Conservation (phyloP, 148 eudicot genomes). For the Rhododendron williamsianum region DNA sequence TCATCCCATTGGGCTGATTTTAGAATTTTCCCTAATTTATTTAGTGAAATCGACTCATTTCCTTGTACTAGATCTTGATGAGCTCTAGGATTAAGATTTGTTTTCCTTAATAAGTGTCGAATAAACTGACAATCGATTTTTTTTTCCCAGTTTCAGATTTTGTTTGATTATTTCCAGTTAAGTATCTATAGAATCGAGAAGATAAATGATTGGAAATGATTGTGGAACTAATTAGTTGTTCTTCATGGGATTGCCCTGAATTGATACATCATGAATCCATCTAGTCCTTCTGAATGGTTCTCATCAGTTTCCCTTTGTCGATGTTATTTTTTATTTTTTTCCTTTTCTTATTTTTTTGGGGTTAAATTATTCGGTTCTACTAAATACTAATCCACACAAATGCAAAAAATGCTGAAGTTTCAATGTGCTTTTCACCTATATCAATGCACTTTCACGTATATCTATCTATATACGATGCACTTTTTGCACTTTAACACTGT, state of each 20-base stretch:
- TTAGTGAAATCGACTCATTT: not conserved
- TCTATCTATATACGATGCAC: not conserved
- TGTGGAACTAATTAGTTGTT: not conserved
- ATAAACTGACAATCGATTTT: not conserved
- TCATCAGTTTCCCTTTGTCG: not conserved
- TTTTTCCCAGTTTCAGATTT: not conserved
- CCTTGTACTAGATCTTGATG: not conserved
- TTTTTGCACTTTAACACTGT: not conserved
- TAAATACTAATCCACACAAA: not conserved
- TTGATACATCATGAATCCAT: slow-evolving; percentile 5
- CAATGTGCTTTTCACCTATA: not conserved
- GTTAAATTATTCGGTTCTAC: not conserved
- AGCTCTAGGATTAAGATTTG: not conserved
- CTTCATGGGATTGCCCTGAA: not conserved
- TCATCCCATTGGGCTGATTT: too few species aligned
- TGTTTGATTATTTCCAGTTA: slow-evolving; percentile 7
- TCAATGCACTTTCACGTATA: not conserved
- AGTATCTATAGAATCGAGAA: not conserved
- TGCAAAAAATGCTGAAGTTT: not conserved
- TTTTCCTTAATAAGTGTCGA: too few species aligned
- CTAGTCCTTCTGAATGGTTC: not conserved
- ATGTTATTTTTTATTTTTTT: not conserved
- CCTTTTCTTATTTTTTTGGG: not conserved
- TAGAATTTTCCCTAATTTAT: not conserved
- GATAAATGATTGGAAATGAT: not conserved